Evolutionary conservation across 2,329 filamentous ascomycete species (phyloP), one percentile per base, ranked within the genome.

Genomic region (Cordyceps militaris): DNA sequence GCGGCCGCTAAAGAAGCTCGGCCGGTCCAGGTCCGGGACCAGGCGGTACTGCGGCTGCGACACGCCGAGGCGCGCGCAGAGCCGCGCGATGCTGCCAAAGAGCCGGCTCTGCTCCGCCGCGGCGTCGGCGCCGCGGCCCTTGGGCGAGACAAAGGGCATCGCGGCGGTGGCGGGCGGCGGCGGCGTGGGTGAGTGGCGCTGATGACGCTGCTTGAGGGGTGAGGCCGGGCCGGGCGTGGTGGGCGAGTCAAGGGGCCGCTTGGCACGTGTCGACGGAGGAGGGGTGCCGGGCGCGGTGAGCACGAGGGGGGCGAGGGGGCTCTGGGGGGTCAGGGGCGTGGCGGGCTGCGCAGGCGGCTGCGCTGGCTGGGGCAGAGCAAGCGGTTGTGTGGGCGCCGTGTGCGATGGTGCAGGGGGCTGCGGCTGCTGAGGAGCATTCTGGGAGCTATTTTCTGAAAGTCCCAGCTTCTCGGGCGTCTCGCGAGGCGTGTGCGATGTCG

Each of bases 1-100:
- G 16, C 61, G 61, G 0, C 75, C 78, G 43, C 63, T 63, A 61
- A 67, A 81, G 53, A 72, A 69, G 21, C 62, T 64, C 3, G 38
- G 52, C 8, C 50, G 51, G 0, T 61, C 59, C 3, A 42, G 21
- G 4, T 69, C 63, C 13, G 61, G 49, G 0, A 59, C 61, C 9
- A 75, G 40, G 1, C 36, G 19, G 62, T 78, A 80, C 4, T 32
- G 56, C 0, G 75, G 77, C 0, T 54, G 28, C 0, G 63, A 62
- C 5, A 75, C 58, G 43, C 65, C 66, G 4, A 80, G 67, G 0
- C 56, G 60, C 0, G 23, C 43, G 49, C 73, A 73, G 23, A 78
- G 69, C 8, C 61, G 58, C 2, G 57, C 32, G 7, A 78, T 69
- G 6, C 63, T 64, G 54, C 68, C 63, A 10, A 63, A 62, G 3